A percentile compares a stretch with the other conserved stretches of the same genome.
Evolutionary conservation across 306 rosid species (phyloP).

Genomic region (Glycine soja): DNA sequence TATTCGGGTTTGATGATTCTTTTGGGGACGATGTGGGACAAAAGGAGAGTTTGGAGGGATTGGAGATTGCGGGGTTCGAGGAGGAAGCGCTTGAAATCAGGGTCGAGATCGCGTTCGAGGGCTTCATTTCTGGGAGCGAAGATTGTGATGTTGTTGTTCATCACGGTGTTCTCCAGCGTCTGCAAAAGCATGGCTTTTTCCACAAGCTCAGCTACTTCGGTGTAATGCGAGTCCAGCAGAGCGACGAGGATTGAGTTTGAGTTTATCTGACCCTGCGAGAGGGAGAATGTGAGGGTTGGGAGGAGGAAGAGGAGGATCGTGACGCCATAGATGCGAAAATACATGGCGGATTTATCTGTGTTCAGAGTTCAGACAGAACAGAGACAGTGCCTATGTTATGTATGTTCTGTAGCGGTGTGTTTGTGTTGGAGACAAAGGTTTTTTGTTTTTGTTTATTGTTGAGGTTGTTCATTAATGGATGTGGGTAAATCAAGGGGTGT

Average conservation of each 20-base stretch:
- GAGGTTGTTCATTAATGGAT: background rate
- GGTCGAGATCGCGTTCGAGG: constrained; percentile 71
- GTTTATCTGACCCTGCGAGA: constrained; percentile 55
- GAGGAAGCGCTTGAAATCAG: constrained; percentile 74
- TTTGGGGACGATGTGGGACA: constrained; percentile 67
- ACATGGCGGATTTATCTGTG: constrained; percentile 59
- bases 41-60: constrained; percentile 67
- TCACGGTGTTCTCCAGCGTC: constrained; percentile 68
- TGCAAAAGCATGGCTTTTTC: constrained; percentile 77
- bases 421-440: background rate
- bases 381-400: background rate
- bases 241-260: constrained; percentile 84
- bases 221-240: constrained; percentile 81
- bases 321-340: constrained; percentile 53
- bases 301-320: constrained; percentile 31
- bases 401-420: background rate
- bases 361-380: constrained; percentile 33
- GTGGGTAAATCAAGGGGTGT: constrained; percentile 43
- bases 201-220: constrained; percentile 71
- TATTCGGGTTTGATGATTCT: constrained; percentile 50
- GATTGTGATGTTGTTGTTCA: constrained; percentile 69
- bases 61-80: constrained; percentile 72
- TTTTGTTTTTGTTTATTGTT: background rate
- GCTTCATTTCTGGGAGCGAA: constrained; percentile 83
- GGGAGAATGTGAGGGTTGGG: constrained; percentile 45